Base-by-base conservation (phyloP, 2,329 filamentous ascomycete species). In the Colletotrichum siamense region DNA sequence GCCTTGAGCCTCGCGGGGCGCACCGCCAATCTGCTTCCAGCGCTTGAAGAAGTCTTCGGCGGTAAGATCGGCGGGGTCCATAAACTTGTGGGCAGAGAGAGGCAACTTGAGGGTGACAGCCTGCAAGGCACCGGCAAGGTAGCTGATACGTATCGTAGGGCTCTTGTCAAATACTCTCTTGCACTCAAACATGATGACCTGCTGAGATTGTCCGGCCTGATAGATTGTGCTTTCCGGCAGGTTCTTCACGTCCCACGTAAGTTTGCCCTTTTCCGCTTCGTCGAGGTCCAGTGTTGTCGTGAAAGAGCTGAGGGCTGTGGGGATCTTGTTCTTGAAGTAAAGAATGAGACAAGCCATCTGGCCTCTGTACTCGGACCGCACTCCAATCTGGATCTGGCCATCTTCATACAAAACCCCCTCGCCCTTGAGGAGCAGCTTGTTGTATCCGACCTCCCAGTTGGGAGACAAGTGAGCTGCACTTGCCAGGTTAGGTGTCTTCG, bases 11-110 rank as follows among this genome's bases (percentile, higher is more conserved):
- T 99, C 98, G 34, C 98, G 92, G 2, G 96, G 94, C 3, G 92
- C 92, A 7, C 95, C 95, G 15, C 97, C 97, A 80, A 99, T 99
- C 86, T 99, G 97, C 89, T 98, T 98, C 97, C 97, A 99, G 68
- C 98, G 91, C 89, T 98, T 98, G 91, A 99, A 99, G 86, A 99
- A 99, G 83, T 99, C 97, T 69, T 99, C 97, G 0, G 94, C 92
- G 8, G 92, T 92, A 52, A 99, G 88, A 73, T 97, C 94, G 0
- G 97, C 96, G 0, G 95, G 92, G 78, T 98, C 96, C 96, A 99
- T 98, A 82, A 98, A 99, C 84, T 98, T 98, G 86, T 99, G 96
- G 70, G 96, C 91, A 1, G 95, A 89, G 6, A 99, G 91, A 0
- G 97, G 97, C 6, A 99, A 89, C 84, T 98, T 96, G 55, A 99